phyloP scores from a whole-genome alignment of 768 basidiomycete genomes.

The Clitopilus passeckerianus region DNA sequence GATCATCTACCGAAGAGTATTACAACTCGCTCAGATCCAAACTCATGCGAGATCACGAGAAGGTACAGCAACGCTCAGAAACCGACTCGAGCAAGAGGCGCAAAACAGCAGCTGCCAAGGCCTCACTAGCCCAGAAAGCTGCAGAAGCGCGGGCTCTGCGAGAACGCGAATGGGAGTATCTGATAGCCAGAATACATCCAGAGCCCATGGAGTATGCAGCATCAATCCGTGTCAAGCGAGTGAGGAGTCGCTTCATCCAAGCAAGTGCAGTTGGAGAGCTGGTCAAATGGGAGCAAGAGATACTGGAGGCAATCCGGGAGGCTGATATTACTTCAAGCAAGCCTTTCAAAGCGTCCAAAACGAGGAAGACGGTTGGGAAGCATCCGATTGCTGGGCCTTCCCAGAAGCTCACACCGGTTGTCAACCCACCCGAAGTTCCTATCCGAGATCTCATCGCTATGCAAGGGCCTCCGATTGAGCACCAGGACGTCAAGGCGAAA shows the following conservation, averaged over 20 bases:
- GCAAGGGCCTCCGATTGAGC: slow-evolving; percentile 39
- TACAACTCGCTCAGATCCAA: slow-evolving; percentile 35
- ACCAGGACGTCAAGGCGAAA: slow-evolving; percentile 24
- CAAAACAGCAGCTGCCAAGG: slow-evolving; percentile 40
- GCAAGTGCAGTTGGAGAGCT: slow-evolving; percentile 44
- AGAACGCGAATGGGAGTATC: slow-evolving; percentile 60
- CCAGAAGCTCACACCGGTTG: slow-evolving; percentile 30
- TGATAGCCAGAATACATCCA: slow-evolving; percentile 54
- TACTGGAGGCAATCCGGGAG: slow-evolving; percentile 51
- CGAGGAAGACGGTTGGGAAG: slow-evolving; percentile 10
- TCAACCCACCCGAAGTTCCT: slow-evolving; percentile 46
- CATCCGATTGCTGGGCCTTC: slow-evolving; percentile 16
- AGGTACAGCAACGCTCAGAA: slow-evolving; percentile 27
- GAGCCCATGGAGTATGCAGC: slow-evolving; percentile 42
- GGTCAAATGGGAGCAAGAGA: slow-evolving; percentile 61
- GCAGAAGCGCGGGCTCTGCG: slow-evolving; percentile 54
- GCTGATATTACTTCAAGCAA: slow-evolving; percentile 44
- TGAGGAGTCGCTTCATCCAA: slow-evolving; percentile 56
- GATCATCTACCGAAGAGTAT: slow-evolving; percentile 38
- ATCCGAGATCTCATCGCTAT: slow-evolving; percentile 44
- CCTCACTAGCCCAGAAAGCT: slow-evolving; percentile 56
- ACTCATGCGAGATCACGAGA: slow-evolving; percentile 37
- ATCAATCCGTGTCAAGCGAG: slow-evolving; percentile 44
- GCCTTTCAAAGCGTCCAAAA: slow-evolving; percentile 27
- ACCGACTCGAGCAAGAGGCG: slow-evolving; percentile 25